Conservation (phyloP, 257 asterid species). For the Marsdenia floribunda region DNA sequence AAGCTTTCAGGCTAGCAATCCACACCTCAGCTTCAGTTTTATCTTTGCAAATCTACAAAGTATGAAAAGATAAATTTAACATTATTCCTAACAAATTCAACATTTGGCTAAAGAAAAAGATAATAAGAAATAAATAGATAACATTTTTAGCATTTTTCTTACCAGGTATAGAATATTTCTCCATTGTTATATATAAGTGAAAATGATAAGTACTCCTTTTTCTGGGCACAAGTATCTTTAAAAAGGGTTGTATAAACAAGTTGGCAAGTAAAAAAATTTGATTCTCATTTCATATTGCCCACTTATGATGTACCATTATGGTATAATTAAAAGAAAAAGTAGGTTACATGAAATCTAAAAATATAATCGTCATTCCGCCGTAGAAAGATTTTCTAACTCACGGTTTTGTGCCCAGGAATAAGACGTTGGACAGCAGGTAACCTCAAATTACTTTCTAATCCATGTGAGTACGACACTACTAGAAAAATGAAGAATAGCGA, state of each 20-base stretch:
- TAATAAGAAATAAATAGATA: not conserved
- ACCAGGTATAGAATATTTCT: slow-evolving; percentile 93
- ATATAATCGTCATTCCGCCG: slow-evolving; percentile 21
- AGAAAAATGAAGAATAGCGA: too few relatives aligned
- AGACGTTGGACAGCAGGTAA: slow-evolving; percentile 73
- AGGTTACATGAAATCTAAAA: slow-evolving; percentile 22
- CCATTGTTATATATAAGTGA: slow-evolving; percentile 83
- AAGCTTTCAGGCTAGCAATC: slow-evolving; percentile 77
- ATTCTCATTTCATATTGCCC: slow-evolving; percentile 13
- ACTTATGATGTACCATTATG: not conserved
- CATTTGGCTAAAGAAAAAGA: not conserved
- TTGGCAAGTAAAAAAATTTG: slow-evolving; percentile 8
- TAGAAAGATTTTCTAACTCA: slow-evolving; percentile 44
- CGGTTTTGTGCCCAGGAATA: slow-evolving; percentile 69
- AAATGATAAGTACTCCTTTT: slow-evolving; percentile 88
- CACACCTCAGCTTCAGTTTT: slow-evolving; percentile 82
- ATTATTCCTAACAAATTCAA: slow-evolving; percentile 2
- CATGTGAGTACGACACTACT: slow-evolving; percentile 87
- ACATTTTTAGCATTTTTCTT: slow-evolving; percentile 21
- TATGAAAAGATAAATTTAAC: slow-evolving; percentile 15
- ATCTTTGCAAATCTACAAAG: slow-evolving; percentile 82
- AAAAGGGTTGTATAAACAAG: slow-evolving; percentile 68
- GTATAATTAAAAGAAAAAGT: slow-evolving; percentile 10
- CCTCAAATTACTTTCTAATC: slow-evolving; percentile 72
- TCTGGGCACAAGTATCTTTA: slow-evolving; percentile 93